phyloP scores from a whole-genome alignment of 768 basidiomycete species.

The Pulveroboletus ravenelii region DNA sequence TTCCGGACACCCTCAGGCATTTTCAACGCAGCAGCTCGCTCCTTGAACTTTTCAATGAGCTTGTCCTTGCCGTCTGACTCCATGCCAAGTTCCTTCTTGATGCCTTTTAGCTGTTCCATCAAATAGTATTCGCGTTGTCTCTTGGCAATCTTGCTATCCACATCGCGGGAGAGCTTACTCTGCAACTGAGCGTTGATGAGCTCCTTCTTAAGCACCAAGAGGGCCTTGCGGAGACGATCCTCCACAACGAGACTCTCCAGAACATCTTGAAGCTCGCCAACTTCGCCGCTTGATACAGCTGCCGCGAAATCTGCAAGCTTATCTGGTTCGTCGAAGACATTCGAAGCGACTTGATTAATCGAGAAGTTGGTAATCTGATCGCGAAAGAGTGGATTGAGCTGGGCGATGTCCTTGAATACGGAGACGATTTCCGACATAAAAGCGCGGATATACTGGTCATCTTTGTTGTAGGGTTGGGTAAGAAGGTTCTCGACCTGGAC shows the following conservation, averaged over 20 bases:
- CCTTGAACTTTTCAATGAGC: slow-evolving; percentile 87
- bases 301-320: slow-evolving; percentile 97
- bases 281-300: slow-evolving; percentile 90
- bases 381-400: slow-evolving; percentile 94
- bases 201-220: slow-evolving; percentile 95
- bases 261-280: slow-evolving; percentile 88
- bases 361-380: slow-evolving; percentile 98
- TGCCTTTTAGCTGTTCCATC: slow-evolving; percentile 95
- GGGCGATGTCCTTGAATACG: slow-evolving; percentile 98
- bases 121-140: slow-evolving; percentile 92
- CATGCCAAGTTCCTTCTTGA: slow-evolving; percentile 95
- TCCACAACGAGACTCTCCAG: slow-evolving; percentile 83
- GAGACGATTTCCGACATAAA: slow-evolving; percentile 96
- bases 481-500: slow-evolving; percentile 82
- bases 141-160: slow-evolving; percentile 92
- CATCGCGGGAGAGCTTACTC: slow-evolving; percentile 86
- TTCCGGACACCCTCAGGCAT: slow-evolving; percentile 90
- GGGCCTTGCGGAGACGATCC: slow-evolving; percentile 83
- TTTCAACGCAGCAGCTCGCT: slow-evolving; percentile 71
- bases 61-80: slow-evolving; percentile 95
- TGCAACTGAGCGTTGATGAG: slow-evolving; percentile 95
- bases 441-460: slow-evolving; percentile 92
- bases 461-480: slow-evolving; percentile 82
- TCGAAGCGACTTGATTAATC: slow-evolving; percentile 86
- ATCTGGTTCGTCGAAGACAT: slow-evolving; percentile 96